These are phyloP conservation scores for Citrus sinensis DNA, from an alignment of 345 rosid species.

Conservation along the genomic window DNA sequence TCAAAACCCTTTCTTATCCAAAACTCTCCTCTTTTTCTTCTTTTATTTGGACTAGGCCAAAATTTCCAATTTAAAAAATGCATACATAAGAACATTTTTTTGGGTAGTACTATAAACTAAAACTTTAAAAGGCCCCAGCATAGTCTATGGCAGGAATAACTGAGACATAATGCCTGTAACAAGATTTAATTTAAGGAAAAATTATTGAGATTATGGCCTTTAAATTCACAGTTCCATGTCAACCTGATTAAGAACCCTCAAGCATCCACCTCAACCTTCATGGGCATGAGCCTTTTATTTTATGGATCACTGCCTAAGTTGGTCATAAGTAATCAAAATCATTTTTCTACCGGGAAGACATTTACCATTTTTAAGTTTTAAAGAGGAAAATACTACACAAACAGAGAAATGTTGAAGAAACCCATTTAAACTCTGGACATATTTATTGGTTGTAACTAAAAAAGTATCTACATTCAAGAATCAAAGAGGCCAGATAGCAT, in stretches of 20 bases:
- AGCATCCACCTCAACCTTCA: background rate
- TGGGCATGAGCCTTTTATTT: background rate
- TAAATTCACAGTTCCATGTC: background rate
- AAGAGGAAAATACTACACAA: background rate
- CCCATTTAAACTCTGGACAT: background rate
- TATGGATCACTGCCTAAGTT: background rate
- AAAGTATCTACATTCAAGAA: background rate
- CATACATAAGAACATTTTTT: too few relatives aligned
- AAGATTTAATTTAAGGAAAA: background rate
- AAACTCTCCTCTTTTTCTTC: too few relatives aligned
- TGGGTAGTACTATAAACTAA: background rate
- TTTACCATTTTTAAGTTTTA: background rate
- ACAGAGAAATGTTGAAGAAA: background rate
- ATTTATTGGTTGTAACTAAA: background rate
- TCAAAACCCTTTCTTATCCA: too few relatives aligned
- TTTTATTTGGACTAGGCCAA: background rate
- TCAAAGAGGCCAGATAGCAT: constrained; percentile 25
- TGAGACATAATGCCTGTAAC: background rate
- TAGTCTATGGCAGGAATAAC: background rate
- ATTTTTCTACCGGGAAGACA: background rate
- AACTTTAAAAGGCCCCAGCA: background rate
- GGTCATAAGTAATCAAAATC: background rate
- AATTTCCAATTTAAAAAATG: background rate
- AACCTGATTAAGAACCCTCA: background rate
- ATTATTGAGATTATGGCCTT: background rate